Evolutionary conservation across 441 rosid species (phyloP), one percentile per base, ranked within the genome.

Genomic region (Pelargonium myrrhifolium): DNA sequence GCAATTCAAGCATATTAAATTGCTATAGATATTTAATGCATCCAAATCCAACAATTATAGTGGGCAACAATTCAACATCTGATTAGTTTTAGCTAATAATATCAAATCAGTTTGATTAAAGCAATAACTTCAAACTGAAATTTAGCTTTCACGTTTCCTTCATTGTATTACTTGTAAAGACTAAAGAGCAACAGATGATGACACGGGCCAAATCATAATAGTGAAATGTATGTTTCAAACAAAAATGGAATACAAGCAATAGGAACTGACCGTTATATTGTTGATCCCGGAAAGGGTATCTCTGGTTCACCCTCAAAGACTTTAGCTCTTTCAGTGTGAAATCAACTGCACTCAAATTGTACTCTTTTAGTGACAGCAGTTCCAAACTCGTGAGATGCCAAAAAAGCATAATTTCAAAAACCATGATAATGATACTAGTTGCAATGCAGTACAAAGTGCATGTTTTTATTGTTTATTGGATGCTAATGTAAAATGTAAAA

Each of bases 231-330:
- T 17, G 8, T 2, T 17, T 17, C 0, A 60, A 10, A 60, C 18
- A 28, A 5, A 60, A 24, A 60, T 9, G 8, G 37, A 22, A 60
- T 60, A 22, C 58, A 63, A 60, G 40, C 22, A 65, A n/a, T 43
- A 65, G 73, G 45, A 43, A 76, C 82, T 67, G 49, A 89, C 99
- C 98, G 68, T 92, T 88, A 72, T 88, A 88, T 65, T 87, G 86
- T 72, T 88, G 96, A 85, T 94, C 94, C 49, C 99, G 84, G 78
- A 82, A 94, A 45, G 75, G 56, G 79, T 59, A 87, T 66, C 97
- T 79, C 82, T 94, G 97, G 73, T 84, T 94, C 72, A 81, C 89
- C 11, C 91, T 75, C 66, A 94, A 78, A 63, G 71, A 79, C 81
- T 84, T 87, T 70, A 92, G 80, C 73, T 94, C 97, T 71, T 86